Conservation (phyloP, 116 monocot genomes). For the Zostera marina region DNA sequence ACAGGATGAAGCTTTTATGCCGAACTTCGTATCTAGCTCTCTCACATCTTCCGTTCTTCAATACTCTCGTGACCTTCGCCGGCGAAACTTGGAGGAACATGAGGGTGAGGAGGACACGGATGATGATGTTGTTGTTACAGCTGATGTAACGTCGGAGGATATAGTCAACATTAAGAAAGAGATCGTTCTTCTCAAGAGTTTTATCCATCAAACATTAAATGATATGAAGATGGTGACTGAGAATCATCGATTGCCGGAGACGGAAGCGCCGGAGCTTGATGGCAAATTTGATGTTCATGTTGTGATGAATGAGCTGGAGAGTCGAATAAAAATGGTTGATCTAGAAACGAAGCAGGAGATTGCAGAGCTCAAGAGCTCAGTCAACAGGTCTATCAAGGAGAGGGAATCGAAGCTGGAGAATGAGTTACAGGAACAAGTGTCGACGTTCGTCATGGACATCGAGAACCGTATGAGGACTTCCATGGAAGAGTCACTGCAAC, state of each 20-base stretch:
- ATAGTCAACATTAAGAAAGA: conserved; percentile 1
- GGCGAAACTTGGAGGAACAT: too few relatives aligned
- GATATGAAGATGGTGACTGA: background rate
- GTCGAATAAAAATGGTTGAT: conserved; percentile 1
- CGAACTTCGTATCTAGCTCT: too few relatives aligned
- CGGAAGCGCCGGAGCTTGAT: too few relatives aligned
- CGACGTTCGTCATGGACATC: conserved; percentile 22
- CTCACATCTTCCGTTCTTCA: too few relatives aligned
- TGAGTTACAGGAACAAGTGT: conserved; percentile 27
- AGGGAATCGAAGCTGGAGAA: conserved; percentile 41
- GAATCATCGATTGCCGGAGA: background rate
- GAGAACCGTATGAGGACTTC: conserved; percentile 10
- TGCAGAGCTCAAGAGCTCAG: conserved; percentile 24
- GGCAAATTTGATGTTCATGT: background rate
- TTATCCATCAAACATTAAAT: background rate
- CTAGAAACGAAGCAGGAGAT: conserved; percentile 28
- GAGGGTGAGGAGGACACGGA: too few relatives aligned
- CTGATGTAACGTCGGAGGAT: too few relatives aligned
- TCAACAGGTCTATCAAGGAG: conserved; percentile 23
- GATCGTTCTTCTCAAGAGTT: background rate
- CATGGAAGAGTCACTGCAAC: background rate
- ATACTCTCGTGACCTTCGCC: too few relatives aligned
- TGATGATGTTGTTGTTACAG: too few relatives aligned
- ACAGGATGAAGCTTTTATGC: too few relatives aligned
- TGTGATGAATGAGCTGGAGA: background rate